These are phyloP conservation scores for Dactylella cylindrospora DNA, from an alignment of 2,329 filamentous ascomycete genomes.

Conservation along the genomic window DNA sequence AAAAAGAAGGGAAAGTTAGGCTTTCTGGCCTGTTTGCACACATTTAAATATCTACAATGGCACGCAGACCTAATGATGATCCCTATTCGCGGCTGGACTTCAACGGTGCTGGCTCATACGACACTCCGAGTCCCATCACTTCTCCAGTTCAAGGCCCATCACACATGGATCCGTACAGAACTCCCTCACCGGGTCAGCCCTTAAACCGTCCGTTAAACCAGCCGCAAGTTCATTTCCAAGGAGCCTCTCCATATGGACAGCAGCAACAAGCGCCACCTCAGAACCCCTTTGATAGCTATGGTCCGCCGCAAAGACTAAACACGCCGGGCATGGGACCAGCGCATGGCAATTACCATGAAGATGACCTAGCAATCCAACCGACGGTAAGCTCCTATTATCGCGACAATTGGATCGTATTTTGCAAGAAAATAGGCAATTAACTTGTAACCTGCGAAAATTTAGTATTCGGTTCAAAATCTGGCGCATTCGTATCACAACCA, in stretches of 20 bases:
- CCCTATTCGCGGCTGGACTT: slow-evolving; percentile 48
- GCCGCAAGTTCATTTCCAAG: slow-evolving; percentile 7
- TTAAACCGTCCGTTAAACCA: slow-evolving; percentile 18
- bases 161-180: slow-evolving; percentile 42
- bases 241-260: slow-evolving; percentile 15
- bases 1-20: too few species aligned
- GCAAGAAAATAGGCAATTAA: slow-evolving; percentile 3
- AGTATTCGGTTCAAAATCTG: slow-evolving; percentile 73
- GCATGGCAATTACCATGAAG: slow-evolving; percentile 42
- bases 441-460: too few species aligned
- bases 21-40: background rate
- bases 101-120: slow-evolving; percentile 43
- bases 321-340: slow-evolving; percentile 36
- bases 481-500: slow-evolving; percentile 65
- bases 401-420: background rate
- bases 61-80: slow-evolving; percentile 44
- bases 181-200: slow-evolving; percentile 41
- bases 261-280: slow-evolving; percentile 13
- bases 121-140: slow-evolving; percentile 27
- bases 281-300: slow-evolving; percentile 38
- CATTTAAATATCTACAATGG: slow-evolving; percentile 12
- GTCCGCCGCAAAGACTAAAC: slow-evolving; percentile 23
- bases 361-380: slow-evolving; percentile 31
- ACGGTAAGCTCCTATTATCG: slow-evolving; percentile 11
- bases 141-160: slow-evolving; percentile 11